These are phyloP conservation scores for Stevia rebaudiana DNA, from an alignment of 140 eudicot species.

Conservation along the genomic window DNA sequence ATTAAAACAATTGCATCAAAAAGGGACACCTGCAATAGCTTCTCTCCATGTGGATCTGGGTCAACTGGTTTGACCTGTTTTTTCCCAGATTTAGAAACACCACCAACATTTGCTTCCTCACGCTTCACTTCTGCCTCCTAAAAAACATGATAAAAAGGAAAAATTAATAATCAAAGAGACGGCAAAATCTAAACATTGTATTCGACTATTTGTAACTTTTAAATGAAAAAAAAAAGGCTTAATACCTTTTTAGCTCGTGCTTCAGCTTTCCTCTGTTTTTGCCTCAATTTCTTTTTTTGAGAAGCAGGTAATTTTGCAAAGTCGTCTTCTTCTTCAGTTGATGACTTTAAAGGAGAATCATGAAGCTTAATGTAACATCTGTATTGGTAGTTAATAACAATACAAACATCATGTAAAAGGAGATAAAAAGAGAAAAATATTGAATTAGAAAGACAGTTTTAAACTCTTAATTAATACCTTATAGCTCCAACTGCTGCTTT, in stretches of 20 bases:
- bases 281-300: conserved; percentile 90
- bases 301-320: conserved; percentile 66
- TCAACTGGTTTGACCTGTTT: conserved; percentile 73
- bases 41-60: conserved; percentile 89
- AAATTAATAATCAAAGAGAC: background rate
- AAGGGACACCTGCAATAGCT: conserved; percentile 48
- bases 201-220: background rate
- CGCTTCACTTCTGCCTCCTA: conserved; percentile 91
- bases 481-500: conserved; percentile 97
- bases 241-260: conserved; percentile 87
- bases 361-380: conserved; percentile 87
- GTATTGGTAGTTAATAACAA: conserved; percentile 6
- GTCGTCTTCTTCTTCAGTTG: conserved; percentile 84
- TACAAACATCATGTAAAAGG: background rate
- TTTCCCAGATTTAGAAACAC: conserved; percentile 62
- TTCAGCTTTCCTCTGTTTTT: conserved; percentile 90
- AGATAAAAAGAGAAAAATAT: background rate
- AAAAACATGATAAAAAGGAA: background rate
- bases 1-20: background rate
- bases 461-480: conserved; percentile 50
- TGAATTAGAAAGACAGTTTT: background rate
- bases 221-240: background rate
- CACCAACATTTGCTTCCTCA: conserved; percentile 56
- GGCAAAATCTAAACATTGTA: background rate
- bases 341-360: conserved; percentile 83